Percentiles rank a stretch among this genome's conserved stretches.
Conservation (phyloP, 2,329 filamentous ascomycete genomes). For the Pseudogymnoascus sp. region DNA sequence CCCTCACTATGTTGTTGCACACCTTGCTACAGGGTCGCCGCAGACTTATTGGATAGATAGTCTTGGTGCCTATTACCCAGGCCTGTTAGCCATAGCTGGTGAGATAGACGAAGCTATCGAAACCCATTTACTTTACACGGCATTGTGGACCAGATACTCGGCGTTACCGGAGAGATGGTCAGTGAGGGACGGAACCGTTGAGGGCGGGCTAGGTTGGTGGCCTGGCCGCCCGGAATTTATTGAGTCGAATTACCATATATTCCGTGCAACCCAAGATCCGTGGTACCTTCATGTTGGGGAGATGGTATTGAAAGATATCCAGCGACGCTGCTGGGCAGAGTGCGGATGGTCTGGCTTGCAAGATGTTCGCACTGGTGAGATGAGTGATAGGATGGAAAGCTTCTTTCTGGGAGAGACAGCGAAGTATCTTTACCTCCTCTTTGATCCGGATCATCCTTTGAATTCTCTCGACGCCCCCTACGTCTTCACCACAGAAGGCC, state of each 20-base stretch:
- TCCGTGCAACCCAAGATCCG: conserved; percentile 83
- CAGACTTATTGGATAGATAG: conserved; percentile 95
- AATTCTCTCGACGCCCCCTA: conserved; percentile 81
- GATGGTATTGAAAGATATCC: conserved; percentile 87
- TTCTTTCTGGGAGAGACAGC: conserved; percentile 96
- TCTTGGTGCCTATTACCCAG: conserved; percentile 90
- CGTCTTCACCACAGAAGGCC: conserved; percentile 94
- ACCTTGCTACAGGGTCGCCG: conserved; percentile 79
- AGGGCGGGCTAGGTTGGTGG: conserved; percentile 89
- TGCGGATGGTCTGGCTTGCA: conserved; percentile 93
- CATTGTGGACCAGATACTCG: conserved; percentile 91
- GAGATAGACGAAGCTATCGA: conserved; percentile 87
- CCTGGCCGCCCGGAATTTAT: conserved; percentile 93
- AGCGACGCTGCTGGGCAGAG: conserved; percentile 76
- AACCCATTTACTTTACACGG: conserved; percentile 83
- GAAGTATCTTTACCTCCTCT: conserved; percentile 91
- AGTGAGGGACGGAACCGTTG: conserved; percentile 72
- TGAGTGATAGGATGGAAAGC: conserved; percentile 94
- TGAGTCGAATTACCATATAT: conserved; percentile 95
- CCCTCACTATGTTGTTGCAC: conserved; percentile 88
- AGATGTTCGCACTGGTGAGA: conserved; percentile 74
- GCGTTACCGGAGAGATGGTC: conserved; percentile 94
- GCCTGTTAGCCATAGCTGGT: conserved; percentile 76
- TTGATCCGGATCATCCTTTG: conserved; percentile 76
- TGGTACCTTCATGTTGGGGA: conserved; percentile 96